phyloP scores from a whole-genome alignment of 805 yeast genomes.

The Kockiozyma suomiensis region DNA sequence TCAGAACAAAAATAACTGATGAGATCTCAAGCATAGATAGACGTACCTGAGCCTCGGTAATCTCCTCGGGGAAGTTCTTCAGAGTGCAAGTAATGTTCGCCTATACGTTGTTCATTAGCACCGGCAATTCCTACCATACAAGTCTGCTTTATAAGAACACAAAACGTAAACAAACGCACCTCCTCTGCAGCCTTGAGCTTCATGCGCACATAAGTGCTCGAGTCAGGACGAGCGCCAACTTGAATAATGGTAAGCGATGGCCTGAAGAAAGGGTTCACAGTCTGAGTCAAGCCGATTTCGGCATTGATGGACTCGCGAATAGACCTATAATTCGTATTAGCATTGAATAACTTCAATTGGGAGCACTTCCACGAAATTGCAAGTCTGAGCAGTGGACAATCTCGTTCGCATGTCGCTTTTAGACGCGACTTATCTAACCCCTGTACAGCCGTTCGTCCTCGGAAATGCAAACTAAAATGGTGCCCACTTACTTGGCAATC shows the following conservation, averaged over 20 bases:
- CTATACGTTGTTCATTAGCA: conserved; percentile 8
- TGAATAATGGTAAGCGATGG: conserved; percentile 85
- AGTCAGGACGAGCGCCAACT: conserved; percentile 88
- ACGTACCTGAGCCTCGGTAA: conserved; percentile 58
- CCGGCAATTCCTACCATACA: neutral
- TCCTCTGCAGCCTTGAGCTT: conserved; percentile 87
- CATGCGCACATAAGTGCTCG: conserved; percentile 87
- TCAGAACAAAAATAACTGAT: no score
- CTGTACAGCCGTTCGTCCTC: neutral
- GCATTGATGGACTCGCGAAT: conserved; percentile 56
- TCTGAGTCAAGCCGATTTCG: conserved; percentile 53
- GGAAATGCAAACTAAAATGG: no score
- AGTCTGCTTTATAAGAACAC: neutral
- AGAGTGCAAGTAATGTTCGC: conserved; percentile 74
- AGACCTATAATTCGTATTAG: conserved; percentile 13
- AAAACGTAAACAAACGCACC: conserved; percentile 13
- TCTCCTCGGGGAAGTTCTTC: conserved; percentile 63
- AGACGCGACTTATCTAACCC: neutral
- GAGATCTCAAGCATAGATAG: neutral
- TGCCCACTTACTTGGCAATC: conserved; percentile 51
- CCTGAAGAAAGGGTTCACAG: conserved; percentile 53
- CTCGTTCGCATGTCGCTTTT: neutral
- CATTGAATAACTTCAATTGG: neutral
- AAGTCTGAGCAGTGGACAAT: neutral
- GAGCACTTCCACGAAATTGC: neutral